phyloP scores from a whole-genome alignment of 2,329 filamentous ascomycete species.

The Fusarium camptoceras region DNA sequence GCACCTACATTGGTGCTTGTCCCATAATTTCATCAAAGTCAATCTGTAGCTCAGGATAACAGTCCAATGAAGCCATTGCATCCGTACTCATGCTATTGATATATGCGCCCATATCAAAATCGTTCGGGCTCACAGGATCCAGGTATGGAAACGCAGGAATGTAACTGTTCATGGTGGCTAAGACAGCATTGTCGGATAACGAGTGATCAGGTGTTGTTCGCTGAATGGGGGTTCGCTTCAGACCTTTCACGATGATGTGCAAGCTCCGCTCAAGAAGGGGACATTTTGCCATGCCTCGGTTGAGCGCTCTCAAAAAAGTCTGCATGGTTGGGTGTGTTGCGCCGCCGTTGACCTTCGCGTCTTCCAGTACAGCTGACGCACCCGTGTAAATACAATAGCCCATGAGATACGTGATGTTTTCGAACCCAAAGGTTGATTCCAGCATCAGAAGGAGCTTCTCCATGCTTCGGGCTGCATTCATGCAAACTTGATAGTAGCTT shows the following conservation, averaged over 20 bases:
- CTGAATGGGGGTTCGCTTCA: neutral
- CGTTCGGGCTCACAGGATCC: slow-evolving; percentile 1
- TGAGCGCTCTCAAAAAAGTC: slow-evolving; percentile 2
- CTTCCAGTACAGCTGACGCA: slow-evolving; percentile 4
- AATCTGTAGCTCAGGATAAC: slow-evolving; percentile 10
- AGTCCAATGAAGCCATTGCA: slow-evolving; percentile 3
- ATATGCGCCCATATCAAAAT: slow-evolving; percentile 10
- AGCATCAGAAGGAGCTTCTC: slow-evolving; percentile 1
- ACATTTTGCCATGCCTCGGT: slow-evolving; percentile 5
- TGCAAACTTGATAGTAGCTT: slow-evolving; percentile 4
- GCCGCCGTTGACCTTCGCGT: neutral
- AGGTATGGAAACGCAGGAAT: slow-evolving; percentile 9
- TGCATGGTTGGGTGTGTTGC: slow-evolving; percentile 12
- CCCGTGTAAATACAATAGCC: slow-evolving; percentile 10
- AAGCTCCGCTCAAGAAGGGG: slow-evolving; percentile 1
- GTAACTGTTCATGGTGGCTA: neutral
- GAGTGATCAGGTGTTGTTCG: neutral
- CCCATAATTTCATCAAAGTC: slow-evolving; percentile 12
- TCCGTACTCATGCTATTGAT: slow-evolving; percentile 13
- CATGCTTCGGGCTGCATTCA: neutral
- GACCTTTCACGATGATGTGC: slow-evolving; percentile 12
- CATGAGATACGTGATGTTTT: slow-evolving; percentile 15
- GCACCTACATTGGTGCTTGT: neutral
- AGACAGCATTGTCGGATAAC: neutral
- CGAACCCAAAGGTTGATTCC: slow-evolving; percentile 8